Evolutionary conservation across 208 protist genomes (phyloP).

Genomic region (Vickermania spadyakhi): DNA sequence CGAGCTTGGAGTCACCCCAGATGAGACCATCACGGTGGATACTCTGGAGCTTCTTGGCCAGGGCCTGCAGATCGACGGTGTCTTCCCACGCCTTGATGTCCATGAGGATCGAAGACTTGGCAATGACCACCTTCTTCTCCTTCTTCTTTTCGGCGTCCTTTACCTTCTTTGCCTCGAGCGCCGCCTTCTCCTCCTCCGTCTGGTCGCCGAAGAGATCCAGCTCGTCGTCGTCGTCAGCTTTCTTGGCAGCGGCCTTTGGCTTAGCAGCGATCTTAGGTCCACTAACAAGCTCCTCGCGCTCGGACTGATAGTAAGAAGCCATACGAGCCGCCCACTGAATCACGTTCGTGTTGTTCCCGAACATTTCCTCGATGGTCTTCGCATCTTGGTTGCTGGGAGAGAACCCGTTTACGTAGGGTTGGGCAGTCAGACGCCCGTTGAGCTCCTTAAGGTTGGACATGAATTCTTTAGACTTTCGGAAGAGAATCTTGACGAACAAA

Average conservation of each 20-base stretch:
- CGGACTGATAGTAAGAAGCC: slow-evolving; percentile 85
- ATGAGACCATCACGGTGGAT: slow-evolving; percentile 85
- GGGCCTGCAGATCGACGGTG: slow-evolving; percentile 77
- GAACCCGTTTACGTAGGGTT: slow-evolving; percentile 81
- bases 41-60: slow-evolving; percentile 77
- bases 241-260: slow-evolving; percentile 24
- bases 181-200: slow-evolving; percentile 77
- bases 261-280: slow-evolving; percentile 8
- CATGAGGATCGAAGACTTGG: slow-evolving; percentile 88
- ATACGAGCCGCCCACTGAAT: slow-evolving; percentile 85
- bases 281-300: slow-evolving; percentile 58
- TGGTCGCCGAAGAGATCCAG: slow-evolving; percentile 86
- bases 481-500: too few relatives aligned
- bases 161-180: slow-evolving; percentile 85
- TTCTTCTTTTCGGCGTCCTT: slow-evolving; percentile 78
- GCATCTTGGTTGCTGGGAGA: slow-evolving; percentile 77
- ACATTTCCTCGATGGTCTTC: slow-evolving; percentile 78
- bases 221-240: slow-evolving; percentile 70
- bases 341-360: slow-evolving; percentile 60
- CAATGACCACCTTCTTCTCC: slow-evolving; percentile 69
- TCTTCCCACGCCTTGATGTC: slow-evolving; percentile 94
- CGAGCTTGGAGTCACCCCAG: slow-evolving; percentile 88
- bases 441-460: slow-evolving; percentile 83
- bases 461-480: too few relatives aligned
- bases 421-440: slow-evolving; percentile 69